These are phyloP conservation scores for Asclepias syriaca DNA, from an alignment of 257 asterid genomes.

Conservation along the genomic window DNA sequence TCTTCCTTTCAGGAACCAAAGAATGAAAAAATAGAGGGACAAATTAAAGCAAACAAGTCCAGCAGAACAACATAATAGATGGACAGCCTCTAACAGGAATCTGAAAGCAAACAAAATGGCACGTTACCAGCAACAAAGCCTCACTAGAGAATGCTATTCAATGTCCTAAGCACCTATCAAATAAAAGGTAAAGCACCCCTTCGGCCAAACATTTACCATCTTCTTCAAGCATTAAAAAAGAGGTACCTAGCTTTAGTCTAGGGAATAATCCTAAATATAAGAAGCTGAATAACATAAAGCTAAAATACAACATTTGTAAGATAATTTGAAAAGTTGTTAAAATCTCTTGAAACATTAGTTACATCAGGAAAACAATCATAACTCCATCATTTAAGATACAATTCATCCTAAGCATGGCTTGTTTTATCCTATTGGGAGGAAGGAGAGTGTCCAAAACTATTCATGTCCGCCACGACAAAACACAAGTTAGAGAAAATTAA, in stretches of 20 bases:
- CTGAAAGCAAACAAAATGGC: no score
- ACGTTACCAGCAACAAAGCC: neutral
- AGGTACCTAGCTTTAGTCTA: neutral
- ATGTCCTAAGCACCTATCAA: neutral
- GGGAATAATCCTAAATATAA: neutral
- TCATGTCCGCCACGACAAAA: neutral
- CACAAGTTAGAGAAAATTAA: neutral
- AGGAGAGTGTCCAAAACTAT: no score
- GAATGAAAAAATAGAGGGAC: neutral
- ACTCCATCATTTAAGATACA: neutral
- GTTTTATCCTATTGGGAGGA: no score
- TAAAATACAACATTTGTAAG: neutral
- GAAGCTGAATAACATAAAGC: neutral
- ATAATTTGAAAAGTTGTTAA: neutral
- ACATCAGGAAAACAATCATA: neutral
- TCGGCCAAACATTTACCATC: neutral
- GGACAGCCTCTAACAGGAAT: neutral
- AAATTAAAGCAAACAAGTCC: neutral
- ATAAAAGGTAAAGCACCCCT: neutral
- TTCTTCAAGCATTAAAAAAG: neutral
- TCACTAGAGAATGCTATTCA: neutral
- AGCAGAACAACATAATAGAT: neutral
- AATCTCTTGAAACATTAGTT: neutral
- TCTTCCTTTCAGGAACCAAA: neutral
- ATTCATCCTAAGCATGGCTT: neutral